Evolutionary conservation across 2,329 filamentous ascomycete genomes (phyloP), one percentile per base, ranked within the genome.

Genomic region (Diaporthe capsici): DNA sequence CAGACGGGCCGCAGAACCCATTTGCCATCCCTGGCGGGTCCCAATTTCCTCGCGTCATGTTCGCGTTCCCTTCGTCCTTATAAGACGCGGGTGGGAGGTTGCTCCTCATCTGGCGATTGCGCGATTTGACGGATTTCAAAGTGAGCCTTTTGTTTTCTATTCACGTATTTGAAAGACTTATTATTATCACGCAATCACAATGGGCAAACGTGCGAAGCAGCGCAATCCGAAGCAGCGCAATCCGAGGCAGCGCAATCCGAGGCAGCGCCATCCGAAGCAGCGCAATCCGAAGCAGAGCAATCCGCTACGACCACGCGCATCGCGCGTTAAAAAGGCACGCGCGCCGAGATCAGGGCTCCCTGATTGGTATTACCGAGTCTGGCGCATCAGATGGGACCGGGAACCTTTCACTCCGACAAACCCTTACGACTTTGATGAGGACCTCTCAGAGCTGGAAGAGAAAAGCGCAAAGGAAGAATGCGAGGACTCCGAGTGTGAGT

Each of bases 291-390:
- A 1, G 31, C 31, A 1, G 31, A 39, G 34, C 57, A 13, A 55
- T 55, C 25, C 25, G 13, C 49, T 51, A 51, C 2, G 49, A 10
- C 51, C 51, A 55, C 51, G 25, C 22, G 51, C 57, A 22, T 37
- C 57, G 4, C 57, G 57, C 57, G 57, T 60, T 42, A 4, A 60
- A 60, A 60, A 60, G 57, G 9, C 57, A n/a, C 34, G 31, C 34
- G 34, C 10, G 57, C 10, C 12, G 34, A n/a, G 22, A n/a, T 1
- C 10, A 37, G 0, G 10, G 17, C 57, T 60, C 4, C 57, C 57
- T 17, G 17, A 4, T 4, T 60, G 57, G 57, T 60, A n/a, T 39
- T 42, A 25, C 9, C 57, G 57, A n/a, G 57, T 42, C 34, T 1
- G 8, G 4, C 1, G 3, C 20, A 22, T 60, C 57, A 60, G 57